Conservation (phyloP, 2,329 filamentous ascomycete species). For the Pseudocercospora ulei region DNA sequence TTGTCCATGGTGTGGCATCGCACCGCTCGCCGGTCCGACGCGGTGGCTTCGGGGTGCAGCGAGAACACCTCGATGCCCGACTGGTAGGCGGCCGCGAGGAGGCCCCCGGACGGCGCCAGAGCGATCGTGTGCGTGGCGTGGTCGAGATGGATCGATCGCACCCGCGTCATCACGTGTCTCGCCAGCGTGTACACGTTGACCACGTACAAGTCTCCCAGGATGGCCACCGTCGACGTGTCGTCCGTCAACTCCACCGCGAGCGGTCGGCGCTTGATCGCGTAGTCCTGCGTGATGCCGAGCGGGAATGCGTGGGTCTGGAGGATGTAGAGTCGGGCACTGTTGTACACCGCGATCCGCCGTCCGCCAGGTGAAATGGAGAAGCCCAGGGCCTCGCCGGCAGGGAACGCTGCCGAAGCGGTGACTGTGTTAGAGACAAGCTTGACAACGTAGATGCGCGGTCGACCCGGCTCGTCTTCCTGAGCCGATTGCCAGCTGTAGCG, state of each 20-base stretch:
- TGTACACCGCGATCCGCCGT: conserved; percentile 66
- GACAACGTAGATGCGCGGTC: conserved; percentile 45
- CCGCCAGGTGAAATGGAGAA: conserved; percentile 70
- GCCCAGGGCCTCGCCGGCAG: conserved; percentile 63
- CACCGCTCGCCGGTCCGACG: conserved; percentile 34
- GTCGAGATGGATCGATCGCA: conserved; percentile 61
- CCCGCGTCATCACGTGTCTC: conserved; percentile 50
- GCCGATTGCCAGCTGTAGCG: conserved; percentile 36
- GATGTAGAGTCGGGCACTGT: conserved; percentile 74
- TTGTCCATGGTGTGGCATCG: conserved; percentile 33
- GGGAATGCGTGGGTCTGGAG: conserved; percentile 55
- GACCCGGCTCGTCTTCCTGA: conserved; percentile 33
- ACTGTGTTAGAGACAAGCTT: conserved; percentile 75
- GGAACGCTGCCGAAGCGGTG: conserved; percentile 63
- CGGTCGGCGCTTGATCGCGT: conserved; percentile 69
- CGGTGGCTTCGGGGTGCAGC: conserved; percentile 50
- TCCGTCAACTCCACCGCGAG: conserved; percentile 68
- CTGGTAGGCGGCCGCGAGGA: conserved; percentile 78
- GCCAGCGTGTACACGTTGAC: conserved; percentile 70
- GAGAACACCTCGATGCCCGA: conserved; percentile 79
- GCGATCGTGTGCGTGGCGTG: conserved; percentile 69
- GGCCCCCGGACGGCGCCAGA: conserved; percentile 66
- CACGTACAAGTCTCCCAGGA: conserved; percentile 71
- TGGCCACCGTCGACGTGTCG: conserved; percentile 62
- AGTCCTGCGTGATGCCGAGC: conserved; percentile 56